Conservation (phyloP, 2,329 filamentous ascomycete species). For the Aphanoascus verrucosus region DNA sequence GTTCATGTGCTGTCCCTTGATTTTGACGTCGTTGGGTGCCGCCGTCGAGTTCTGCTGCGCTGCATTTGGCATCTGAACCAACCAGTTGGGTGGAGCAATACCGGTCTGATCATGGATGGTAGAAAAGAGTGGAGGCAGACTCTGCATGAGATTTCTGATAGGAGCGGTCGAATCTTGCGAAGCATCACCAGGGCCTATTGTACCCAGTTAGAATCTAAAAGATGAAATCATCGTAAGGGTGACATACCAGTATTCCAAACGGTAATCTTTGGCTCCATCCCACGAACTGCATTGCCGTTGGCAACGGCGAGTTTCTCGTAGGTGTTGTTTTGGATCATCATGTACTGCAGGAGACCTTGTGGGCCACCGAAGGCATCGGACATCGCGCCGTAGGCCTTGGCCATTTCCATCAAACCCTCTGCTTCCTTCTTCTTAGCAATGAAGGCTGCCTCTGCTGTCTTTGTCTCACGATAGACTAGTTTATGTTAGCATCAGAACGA, state of each 20-base stretch:
- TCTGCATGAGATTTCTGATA: slow-evolving; percentile 75
- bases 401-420: slow-evolving; percentile 65
- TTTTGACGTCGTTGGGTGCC: background rate
- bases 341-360: slow-evolving; percentile 65
- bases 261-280: slow-evolving; percentile 78
- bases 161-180: slow-evolving; percentile 48
- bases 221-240: background rate
- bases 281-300: slow-evolving; percentile 64
- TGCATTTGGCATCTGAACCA: slow-evolving; percentile 42
- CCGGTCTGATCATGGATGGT: slow-evolving; percentile 87
- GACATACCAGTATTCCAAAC: slow-evolving; percentile 67
- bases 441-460: slow-evolving; percentile 43
- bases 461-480: slow-evolving; percentile 23
- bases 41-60: slow-evolving; percentile 10
- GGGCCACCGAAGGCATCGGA: slow-evolving; percentile 65
- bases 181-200: slow-evolving; percentile 32
- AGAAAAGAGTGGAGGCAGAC: slow-evolving; percentile 66
- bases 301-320: slow-evolving; percentile 68
- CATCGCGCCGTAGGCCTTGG: slow-evolving; percentile 65
- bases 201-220: background rate
- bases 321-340: slow-evolving; percentile 77
- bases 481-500: slow-evolving; percentile 4
- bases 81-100: slow-evolving; percentile 67
- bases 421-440: slow-evolving; percentile 60
- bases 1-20: background rate